Percentiles rank a stretch among this genome's conserved stretches.
These are phyloP conservation scores for Aspergillus leporis DNA, from an alignment of 495 filamentous ascomycete genomes.

Conservation along the genomic window DNA sequence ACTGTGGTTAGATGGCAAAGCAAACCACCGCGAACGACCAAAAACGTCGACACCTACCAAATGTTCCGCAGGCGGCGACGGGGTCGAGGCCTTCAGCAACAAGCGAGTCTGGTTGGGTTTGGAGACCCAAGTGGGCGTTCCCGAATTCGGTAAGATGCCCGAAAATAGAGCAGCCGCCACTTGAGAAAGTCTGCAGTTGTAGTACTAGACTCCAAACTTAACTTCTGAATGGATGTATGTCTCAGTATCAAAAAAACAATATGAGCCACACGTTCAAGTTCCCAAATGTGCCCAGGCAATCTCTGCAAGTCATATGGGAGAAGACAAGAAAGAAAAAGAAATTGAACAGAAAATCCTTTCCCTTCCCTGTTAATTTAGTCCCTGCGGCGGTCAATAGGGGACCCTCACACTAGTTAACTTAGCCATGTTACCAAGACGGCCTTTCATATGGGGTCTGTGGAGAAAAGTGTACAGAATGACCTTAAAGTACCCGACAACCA, in stretches of 20 bases:
- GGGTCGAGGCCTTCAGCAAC: background rate
- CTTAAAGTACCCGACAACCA: constrained; percentile 13
- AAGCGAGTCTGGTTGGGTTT: background rate
- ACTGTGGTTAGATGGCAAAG: constrained; percentile 1
- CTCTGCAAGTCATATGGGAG: background rate
- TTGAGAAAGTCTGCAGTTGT: background rate
- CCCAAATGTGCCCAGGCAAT: too few species aligned
- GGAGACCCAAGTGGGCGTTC: constrained; percentile 11
- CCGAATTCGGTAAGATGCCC: constrained; percentile 24
- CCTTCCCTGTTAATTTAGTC: background rate
- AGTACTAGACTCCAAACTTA: background rate
- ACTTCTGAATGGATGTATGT: background rate
- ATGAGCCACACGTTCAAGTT: too few species aligned
- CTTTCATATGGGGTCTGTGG: background rate
- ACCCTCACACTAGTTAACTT: constrained; percentile 1
- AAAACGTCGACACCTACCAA: constrained; percentile 12
- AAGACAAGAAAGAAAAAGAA: background rate
- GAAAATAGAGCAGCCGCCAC: constrained; percentile 7
- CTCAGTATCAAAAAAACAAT: background rate
- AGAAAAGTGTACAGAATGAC: constrained; percentile 5
- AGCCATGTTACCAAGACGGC: background rate
- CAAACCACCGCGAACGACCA: constrained; percentile 2
- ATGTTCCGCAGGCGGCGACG: constrained; percentile 9
- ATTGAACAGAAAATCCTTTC: background rate
- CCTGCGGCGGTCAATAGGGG: background rate